These are phyloP conservation scores for Tulasnella sp. DNA, from an alignment of 768 basidiomycete genomes.

Conservation along the genomic window DNA sequence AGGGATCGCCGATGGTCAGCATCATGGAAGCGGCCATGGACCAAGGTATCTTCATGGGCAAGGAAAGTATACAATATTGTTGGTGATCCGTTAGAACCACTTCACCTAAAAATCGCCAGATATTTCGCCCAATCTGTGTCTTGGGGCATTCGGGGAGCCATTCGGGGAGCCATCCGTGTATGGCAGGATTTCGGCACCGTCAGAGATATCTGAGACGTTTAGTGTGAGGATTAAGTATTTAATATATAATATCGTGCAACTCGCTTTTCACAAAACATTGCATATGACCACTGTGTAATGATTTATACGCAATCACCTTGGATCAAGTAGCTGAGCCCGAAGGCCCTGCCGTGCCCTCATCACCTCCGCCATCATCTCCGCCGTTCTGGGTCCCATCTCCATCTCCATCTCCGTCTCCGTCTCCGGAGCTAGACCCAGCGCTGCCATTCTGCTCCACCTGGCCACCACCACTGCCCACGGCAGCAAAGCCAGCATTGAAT, in stretches of 20 bases:
- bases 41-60: background rate
- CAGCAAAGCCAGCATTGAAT: constrained; percentile 19
- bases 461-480: background rate
- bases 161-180: background rate
- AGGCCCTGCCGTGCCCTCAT: constrained; percentile 25
- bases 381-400: background rate
- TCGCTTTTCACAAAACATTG: background rate
- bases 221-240: background rate
- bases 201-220: no score
- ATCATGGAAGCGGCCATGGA: no score
- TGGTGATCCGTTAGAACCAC: no score
- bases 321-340: constrained; percentile 18
- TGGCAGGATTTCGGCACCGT: no score
- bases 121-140: background rate
- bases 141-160: background rate
- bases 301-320: no score
- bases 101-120: background rate
- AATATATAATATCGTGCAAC: background rate
- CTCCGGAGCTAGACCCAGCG: constrained; percentile 20
- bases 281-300: no score
- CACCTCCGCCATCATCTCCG: background rate
- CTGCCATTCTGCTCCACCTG: constrained; percentile 11
- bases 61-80: background rate
- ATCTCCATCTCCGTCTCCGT: constrained; percentile 16
- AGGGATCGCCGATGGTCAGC: background rate